Evolutionary conservation across 495 filamentous ascomycete genomes (phyloP), one percentile per base, ranked within the genome.

Genomic region (Tetracladium marchalianum): DNA sequence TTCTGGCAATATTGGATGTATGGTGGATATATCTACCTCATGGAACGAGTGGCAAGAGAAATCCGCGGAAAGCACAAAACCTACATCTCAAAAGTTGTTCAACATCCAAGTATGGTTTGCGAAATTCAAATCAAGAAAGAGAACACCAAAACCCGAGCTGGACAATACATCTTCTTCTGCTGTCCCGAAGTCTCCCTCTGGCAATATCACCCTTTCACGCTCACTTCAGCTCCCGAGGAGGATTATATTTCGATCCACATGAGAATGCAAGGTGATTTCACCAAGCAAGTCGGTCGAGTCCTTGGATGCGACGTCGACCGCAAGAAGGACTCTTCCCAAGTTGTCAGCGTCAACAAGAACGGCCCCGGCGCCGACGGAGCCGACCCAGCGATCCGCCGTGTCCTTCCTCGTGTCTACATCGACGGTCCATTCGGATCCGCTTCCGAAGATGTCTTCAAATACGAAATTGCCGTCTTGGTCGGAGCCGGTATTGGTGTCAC

Each of bases 81-180:
- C 6, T 84, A 80, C 59, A 83, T 89, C 51, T 85, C 81, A 35
- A 87, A 87, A 61, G 84, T 89, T 58, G 80, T 89, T 51, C 83
- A 87, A 61, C 84, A 89, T 64, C 84, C 84, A 5, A 84, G 82
- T 65, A 84, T 85, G 53, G 85, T 90, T 15, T 77, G 82, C 55
- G 85, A 90, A 56, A 85, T 90, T 43, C 85, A 89, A 61, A 85
- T 90, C 62, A 87, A 87, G 71, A 89, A 87, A 56, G 81, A 84
- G 55, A 69, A 80, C 62, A 84, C 81, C 27, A 82, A 78, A 66
- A 80, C 82, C n/a, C 73, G 73, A 46, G 83, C 84, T 41, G 85
- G 85, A 32, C 85, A 88, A 72, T 87, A 86, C 63, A 85, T 89
- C 45, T 84, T 85, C 66, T 71, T 89, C 41, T 87, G 82, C 69